Evolutionary conservation across 139 green algal species (phyloP).

Genomic region (Volvox africanus): DNA sequence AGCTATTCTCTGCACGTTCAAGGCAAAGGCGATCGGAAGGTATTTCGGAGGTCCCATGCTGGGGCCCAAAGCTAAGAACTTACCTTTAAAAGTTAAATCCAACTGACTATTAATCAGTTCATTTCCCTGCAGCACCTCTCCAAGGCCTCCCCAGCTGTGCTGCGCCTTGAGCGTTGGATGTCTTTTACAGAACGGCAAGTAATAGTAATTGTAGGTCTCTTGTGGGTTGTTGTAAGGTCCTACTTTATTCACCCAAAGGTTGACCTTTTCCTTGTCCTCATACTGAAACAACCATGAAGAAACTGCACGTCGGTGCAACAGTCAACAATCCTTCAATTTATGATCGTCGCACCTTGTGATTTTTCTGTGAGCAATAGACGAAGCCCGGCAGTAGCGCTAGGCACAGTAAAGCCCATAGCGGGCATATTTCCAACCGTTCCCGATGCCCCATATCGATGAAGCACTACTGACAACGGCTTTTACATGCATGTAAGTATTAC

Average conservation of each 20-base stretch:
- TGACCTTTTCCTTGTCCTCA: conserved; percentile 51
- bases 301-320: background rate
- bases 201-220: conserved; percentile 99
- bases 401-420: background rate
- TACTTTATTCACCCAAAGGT: conserved; percentile 96
- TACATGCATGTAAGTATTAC: background rate
- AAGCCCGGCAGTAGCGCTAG: background rate
- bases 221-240: conserved; percentile 97
- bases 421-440: background rate
- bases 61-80: background rate
- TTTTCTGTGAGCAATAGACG: conserved; percentile 3
- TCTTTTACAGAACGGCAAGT: conserved; percentile 93
- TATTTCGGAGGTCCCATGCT: background rate
- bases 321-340: background rate
- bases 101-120: conserved; percentile 95
- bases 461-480: background rate
- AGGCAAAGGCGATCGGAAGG: background rate
- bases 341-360: conserved; percentile 17
- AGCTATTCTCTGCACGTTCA: background rate
- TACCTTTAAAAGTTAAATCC: conserved; percentile 88
- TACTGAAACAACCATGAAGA: conserved; percentile 48
- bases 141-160: conserved; percentile 95
- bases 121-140: conserved; percentile 96
- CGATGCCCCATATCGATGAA: background rate
- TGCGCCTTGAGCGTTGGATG: conserved; percentile 62